Base-by-base conservation (phyloP, 2,329 filamentous ascomycete genomes). In the Xylaria sp. region DNA sequence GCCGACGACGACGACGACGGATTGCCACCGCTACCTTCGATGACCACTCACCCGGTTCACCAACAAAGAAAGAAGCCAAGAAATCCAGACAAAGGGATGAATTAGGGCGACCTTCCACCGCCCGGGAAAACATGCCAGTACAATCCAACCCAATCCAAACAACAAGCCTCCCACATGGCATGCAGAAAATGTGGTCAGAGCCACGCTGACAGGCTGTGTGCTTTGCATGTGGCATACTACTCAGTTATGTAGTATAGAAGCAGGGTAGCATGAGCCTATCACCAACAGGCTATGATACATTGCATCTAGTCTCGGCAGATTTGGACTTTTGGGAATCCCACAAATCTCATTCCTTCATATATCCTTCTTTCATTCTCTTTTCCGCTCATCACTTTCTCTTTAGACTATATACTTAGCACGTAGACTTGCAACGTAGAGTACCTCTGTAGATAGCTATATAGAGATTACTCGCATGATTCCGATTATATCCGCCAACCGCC, bases 91-190 rank as follows among this genome's bases (percentile, higher is more conserved):
- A 36, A 55, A n/a, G 43, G 23, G 9, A 43, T 43, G 52, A 69
- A 66, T 65, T 7, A 23, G 41, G 33, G 10, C 8, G 33, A 36
- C 33, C 25, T 41, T 23, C 49, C 56, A 51, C 33, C 10, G 15
- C 39, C 58, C 20, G 51, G 67, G 23, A 61, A 55, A 55, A 55
- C 12, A 55, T 18, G 58, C 58, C 25, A 66, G 59, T 46, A 3
- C 18, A 46, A 46, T n/a, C 18, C 25, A 66, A 62, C 18, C 13
- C 41, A 46, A 46, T n/a, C 18, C 33, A 41, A 31, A 36, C 18
- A 66, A 61, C 64, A 69, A 46, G 67, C 60, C 58, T 62, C 49
- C 68, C 68, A 70, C 66, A 71, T 69, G 69, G 69, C 64, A 49
- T 63, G 52, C 60, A 58, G 65, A 43, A 36, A 46, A 39, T 49